phyloP scores from a whole-genome alignment of 495 filamentous ascomycete genomes.

The Cercophora scortea region DNA sequence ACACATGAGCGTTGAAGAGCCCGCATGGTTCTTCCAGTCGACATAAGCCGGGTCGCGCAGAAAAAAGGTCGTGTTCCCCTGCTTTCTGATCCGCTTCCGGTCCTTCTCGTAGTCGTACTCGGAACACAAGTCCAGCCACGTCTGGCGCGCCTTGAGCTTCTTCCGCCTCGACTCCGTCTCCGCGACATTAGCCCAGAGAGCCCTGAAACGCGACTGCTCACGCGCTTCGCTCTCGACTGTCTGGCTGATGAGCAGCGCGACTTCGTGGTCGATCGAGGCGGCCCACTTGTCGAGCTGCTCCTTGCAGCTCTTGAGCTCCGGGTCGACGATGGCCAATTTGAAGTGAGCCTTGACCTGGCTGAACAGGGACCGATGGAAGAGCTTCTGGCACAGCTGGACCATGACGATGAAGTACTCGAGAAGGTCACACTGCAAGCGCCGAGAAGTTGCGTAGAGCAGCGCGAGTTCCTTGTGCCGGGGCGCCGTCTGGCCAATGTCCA shows the following conservation, averaged over 20 bases:
- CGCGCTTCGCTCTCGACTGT: conserved; percentile 17
- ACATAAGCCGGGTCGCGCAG: conserved; percentile 18
- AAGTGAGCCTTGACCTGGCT: conserved; percentile 15
- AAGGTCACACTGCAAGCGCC: conserved; percentile 27
- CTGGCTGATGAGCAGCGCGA: conserved; percentile 21
- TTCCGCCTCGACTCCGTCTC: conserved; percentile 16
- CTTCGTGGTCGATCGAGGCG: conserved; percentile 29
- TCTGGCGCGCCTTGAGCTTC: conserved; percentile 19
- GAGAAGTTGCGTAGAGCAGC: conserved; percentile 33
- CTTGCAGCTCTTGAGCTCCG: conserved; percentile 24
- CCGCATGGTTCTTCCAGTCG: conserved; percentile 24
- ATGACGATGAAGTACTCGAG: conserved; percentile 39
- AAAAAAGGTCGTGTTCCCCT: conserved; percentile 29
- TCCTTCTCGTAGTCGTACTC: conserved; percentile 31
- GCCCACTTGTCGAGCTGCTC: conserved; percentile 30
- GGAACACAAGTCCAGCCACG: conserved; percentile 32
- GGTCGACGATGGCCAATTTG: conserved; percentile 19
- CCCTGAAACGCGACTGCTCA: conserved; percentile 22
- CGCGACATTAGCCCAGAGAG: conserved; percentile 14
- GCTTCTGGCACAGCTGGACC: conserved; percentile 30
- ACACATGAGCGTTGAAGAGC: conserved; percentile 25
- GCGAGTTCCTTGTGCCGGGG: conserved; percentile 35
- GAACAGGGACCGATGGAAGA: conserved; percentile 24
- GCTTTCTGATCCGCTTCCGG: conserved; percentile 37
- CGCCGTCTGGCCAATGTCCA: conserved; percentile 29